Conservation (phyloP, 805 yeast genomes). For the Diddensiella caesifluorescens region DNA sequence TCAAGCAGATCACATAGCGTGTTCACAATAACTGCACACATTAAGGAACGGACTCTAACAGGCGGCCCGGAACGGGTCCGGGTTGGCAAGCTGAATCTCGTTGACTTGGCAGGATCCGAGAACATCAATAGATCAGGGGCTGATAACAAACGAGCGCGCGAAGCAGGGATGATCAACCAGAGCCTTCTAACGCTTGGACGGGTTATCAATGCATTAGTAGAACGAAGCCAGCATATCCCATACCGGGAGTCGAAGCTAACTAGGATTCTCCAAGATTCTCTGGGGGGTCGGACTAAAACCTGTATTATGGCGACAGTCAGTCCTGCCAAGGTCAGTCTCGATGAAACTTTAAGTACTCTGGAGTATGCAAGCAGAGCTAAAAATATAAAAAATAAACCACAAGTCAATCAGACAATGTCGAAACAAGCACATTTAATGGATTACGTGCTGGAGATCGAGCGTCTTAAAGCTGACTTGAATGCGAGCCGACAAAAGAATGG, state of each 20-base stretch:
- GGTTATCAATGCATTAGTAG: slow-evolving; percentile 70
- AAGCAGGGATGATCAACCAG: slow-evolving; percentile 88
- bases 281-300: slow-evolving; percentile 84
- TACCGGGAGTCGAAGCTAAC: slow-evolving; percentile 79
- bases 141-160: slow-evolving; percentile 73
- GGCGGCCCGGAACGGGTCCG: slow-evolving; percentile 49
- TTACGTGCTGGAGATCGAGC: slow-evolving; percentile 48
- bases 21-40: slow-evolving; percentile 58
- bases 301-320: slow-evolving; percentile 81
- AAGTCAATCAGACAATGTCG: slow-evolving; percentile 55
- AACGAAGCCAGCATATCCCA: slow-evolving; percentile 64
- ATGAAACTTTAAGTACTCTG: slow-evolving; percentile 78
- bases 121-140: slow-evolving; percentile 85
- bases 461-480: slow-evolving; percentile 51
- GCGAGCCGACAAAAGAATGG: slow-evolving; percentile 62
- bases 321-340: slow-evolving; percentile 68
- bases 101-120: slow-evolving; percentile 93
- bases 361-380: slow-evolving; percentile 85
- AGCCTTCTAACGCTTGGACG: slow-evolving; percentile 80
- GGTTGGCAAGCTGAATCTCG: slow-evolving; percentile 69
- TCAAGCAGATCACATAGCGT: slow-evolving; percentile 78
- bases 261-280: slow-evolving; percentile 66
- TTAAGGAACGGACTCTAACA: slow-evolving; percentile 43
- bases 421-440: slow-evolving; percentile 51
- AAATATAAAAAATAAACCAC: slow-evolving; percentile 64